Percentiles rank a stretch among this genome's conserved stretches.
phyloP scores from a whole-genome alignment of 768 basidiomycete genomes.

The Neoboletus subvelutipes region DNA sequence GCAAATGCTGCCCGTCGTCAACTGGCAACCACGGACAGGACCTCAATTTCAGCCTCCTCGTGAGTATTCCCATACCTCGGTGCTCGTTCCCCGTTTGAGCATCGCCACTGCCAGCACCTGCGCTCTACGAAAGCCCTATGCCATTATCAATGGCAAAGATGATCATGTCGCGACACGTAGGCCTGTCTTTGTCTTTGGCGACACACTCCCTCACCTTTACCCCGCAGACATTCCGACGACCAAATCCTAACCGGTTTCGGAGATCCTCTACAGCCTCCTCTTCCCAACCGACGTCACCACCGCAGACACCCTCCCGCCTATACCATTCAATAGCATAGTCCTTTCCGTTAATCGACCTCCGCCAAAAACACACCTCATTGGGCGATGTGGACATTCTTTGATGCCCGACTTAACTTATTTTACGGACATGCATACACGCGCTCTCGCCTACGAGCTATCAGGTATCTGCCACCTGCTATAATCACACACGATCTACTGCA shows the following conservation, averaged over 20 bases:
- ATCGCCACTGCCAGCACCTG: conserved; percentile 34
- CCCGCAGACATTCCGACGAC: conserved; percentile 35
- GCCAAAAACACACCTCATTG: conserved; percentile 17
- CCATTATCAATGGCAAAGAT: conserved; percentile 52
- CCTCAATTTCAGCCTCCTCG: conserved; percentile 34
- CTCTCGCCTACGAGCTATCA: conserved; percentile 17
- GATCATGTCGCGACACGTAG: conserved; percentile 53
- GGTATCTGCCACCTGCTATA: conserved; percentile 26
- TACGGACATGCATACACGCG: conserved; percentile 22
- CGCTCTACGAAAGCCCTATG: conserved; percentile 42
- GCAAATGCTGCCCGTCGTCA: conserved; percentile 17
- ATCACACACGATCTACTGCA: conserved; percentile 27
- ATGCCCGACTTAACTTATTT: conserved; percentile 29
- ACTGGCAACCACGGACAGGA: conserved; percentile 23
- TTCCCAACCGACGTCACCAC: conserved; percentile 25
- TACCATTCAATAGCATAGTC: conserved; percentile 35
- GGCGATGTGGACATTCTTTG: conserved; percentile 8
- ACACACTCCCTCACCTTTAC: not conserved
- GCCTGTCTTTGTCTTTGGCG: conserved; percentile 15
- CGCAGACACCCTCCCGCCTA: conserved; percentile 35
- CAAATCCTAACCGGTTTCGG: conserved; percentile 29
- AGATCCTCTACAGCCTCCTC: conserved; percentile 20
- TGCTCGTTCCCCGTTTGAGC: conserved; percentile 1
- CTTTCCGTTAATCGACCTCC: conserved; percentile 14
- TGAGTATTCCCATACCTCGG: conserved; percentile 16